Base-by-base conservation (phyloP, 2,329 filamentous ascomycete genomes). In the Diaporthe nobilis region DNA sequence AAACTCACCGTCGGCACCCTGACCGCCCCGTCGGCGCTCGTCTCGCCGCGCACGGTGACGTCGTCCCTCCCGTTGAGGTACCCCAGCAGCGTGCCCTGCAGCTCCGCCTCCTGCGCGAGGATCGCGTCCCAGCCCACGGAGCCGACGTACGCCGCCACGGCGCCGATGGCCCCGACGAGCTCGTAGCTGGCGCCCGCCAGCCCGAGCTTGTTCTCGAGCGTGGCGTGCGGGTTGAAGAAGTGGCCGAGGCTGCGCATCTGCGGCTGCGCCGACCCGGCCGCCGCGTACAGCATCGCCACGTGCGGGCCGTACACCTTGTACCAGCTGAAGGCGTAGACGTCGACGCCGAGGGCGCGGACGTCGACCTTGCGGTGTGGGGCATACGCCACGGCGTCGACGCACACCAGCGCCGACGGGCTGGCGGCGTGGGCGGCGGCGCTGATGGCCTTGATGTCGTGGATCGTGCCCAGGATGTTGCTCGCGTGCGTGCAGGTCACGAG, bases 231-330 rank as follows among this genome's bases (percentile, higher is more conserved):
- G 79, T 94, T 94, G 86, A 95, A 95, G 84, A 89, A 94, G 81
- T 95, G 93, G 0, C 90, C 89, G 0, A 88, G 79, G 0, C 91
- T 90, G 6, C 84, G 84, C 73, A 95, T 85, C 65, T 88, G 82
- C 22, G 88, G 80, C 76, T 93, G 91, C 0, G 90, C 91, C 4
- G 75, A 71, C 0, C 83, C 80, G 6, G 86, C 85, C 34, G 90
- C 90, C 7, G 90, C 93, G 80, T 95, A 96, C 1, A 96, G 85
- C 77, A 93, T 89, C 0, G 93, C 88, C 1, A 95, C 87, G 79
- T 96, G 94, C 1, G 94, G 94, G 0, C 94, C 94, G 80, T 94
- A 96, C 2, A 95, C 90, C 82, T 96, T 96, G 84, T 96, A 96
- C 94, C 94, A 96, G 0, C 89, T 92, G 81, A 96, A 95, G n/a